Percentiles rank a stretch among this genome's conserved stretches.
These are phyloP conservation scores for Jacaranda copaia DNA, from an alignment of 257 asterid species.

Conservation along the genomic window DNA sequence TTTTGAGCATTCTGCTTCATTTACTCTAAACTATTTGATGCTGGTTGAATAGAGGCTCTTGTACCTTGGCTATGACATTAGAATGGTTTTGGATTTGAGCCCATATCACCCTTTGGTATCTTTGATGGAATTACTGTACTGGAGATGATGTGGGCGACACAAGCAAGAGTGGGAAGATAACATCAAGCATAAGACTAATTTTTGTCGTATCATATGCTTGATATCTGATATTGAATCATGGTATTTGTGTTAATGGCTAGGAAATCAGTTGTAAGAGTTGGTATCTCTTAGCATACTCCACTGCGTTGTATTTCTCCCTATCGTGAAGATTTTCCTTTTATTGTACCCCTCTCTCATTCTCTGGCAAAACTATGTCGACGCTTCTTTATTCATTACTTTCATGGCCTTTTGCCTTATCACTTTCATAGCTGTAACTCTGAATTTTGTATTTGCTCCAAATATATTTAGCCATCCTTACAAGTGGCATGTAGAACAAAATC, in stretches of 20 bases:
- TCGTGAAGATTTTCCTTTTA: not conserved
- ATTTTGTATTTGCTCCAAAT: not conserved
- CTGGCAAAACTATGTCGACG: not conserved
- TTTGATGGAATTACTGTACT: not conserved
- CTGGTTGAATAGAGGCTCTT: conserved; percentile 13
- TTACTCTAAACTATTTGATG: not conserved
- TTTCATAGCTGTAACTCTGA: not conserved
- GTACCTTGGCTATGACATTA: conserved; percentile 1
- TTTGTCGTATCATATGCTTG: conserved; percentile 21
- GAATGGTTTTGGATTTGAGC: not conserved
- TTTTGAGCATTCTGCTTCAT: not conserved
- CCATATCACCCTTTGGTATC: not conserved
- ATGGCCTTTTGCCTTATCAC: not conserved
- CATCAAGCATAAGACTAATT: not conserved
- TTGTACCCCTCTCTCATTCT: not conserved
- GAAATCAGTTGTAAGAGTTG: not conserved
- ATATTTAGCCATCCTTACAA: not conserved
- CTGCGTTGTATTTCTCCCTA: not conserved
- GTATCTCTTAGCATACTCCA: not conserved
- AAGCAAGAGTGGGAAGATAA: not conserved
- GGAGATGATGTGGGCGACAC: not conserved
- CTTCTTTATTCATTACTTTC: not conserved
- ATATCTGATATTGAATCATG: not conserved
- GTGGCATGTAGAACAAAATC: not conserved
- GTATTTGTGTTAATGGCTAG: conserved; percentile 12